Percentiles rank a stretch among this genome's conserved stretches.
These are phyloP conservation scores for Cryptococcus sp. DNA, from an alignment of 1,284 basidiomycete genomes.

Conservation along the genomic window DNA sequence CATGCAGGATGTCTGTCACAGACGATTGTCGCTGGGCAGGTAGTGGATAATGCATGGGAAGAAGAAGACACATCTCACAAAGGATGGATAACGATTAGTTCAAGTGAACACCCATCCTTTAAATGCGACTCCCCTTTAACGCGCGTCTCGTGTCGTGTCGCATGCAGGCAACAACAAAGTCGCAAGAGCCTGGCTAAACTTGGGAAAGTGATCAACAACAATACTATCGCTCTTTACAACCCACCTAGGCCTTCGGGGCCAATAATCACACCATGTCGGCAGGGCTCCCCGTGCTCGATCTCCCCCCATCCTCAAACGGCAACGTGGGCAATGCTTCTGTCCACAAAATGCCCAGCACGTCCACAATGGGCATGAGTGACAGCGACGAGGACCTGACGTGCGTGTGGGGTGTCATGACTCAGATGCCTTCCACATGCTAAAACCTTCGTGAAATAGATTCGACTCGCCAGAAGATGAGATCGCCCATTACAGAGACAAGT, in stretches of 20 bases:
- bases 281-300: constrained; percentile 11
- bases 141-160: no score
- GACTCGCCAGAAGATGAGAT: constrained; percentile 46
- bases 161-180: no score
- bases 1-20: no score
- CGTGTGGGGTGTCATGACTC: constrained; percentile 7
- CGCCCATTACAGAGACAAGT: constrained; percentile 74
- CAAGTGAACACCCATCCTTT: no score
- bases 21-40: neutral
- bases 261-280: constrained; percentile 9
- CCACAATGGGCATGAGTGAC: constrained; percentile 29
- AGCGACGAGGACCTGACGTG: constrained; percentile 38
- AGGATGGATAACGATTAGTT: no score
- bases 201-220: no score
- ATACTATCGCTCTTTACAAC: no score
- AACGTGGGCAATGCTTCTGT: constrained; percentile 8
- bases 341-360: constrained; percentile 34
- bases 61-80: no score
- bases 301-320: constrained; percentile 4
- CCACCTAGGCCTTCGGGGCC: no score
- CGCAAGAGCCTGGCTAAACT: no score
- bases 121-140: no score
- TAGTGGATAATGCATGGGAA: neutral
- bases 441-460: constrained; percentile 31
- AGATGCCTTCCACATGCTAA: neutral